Conservation (phyloP, 306 rosid genomes). For the Cicer yamashitae region DNA sequence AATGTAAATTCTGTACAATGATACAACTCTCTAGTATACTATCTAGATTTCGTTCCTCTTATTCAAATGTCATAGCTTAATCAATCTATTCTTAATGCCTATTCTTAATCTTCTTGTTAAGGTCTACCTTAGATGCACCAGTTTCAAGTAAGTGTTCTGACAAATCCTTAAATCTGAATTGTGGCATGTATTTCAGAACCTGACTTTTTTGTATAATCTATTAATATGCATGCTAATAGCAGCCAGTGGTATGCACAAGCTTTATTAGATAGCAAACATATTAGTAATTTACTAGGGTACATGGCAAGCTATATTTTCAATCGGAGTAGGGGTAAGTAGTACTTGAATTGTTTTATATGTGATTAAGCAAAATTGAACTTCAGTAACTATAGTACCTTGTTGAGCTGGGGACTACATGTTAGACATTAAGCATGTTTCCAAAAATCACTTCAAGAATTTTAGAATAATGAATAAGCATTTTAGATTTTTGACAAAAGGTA, state of each 20-base stretch:
- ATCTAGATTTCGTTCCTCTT: neutral
- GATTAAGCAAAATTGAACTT: slow-evolving; percentile 9
- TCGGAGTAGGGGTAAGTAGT: slow-evolving; percentile 3
- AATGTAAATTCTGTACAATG: neutral
- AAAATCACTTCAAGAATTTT: neutral
- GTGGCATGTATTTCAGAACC: neutral
- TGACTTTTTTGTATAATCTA: slow-evolving; percentile 1
- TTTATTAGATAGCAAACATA: slow-evolving; percentile 20
- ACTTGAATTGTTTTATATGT: neutral
- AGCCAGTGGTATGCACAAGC: slow-evolving; percentile 30
- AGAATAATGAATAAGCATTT: neutral
- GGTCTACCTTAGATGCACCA: slow-evolving; percentile 1
- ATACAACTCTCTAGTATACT: neutral
- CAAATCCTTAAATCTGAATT: slow-evolving; percentile 8
- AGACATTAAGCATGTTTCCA: neutral
- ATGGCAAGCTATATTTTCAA: slow-evolving; percentile 18
- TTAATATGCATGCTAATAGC: slow-evolving; percentile 11
- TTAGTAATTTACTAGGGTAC: neutral
- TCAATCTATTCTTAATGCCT: slow-evolving; percentile 8
- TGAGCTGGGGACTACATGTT: neutral
- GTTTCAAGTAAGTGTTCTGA: slow-evolving; percentile 3
- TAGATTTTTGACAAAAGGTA: slow-evolving; percentile 12
- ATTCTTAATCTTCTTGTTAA: slow-evolving; percentile 15
- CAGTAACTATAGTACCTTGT: slow-evolving; percentile 15
- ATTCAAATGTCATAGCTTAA: slow-evolving; percentile 5